Conservation (phyloP, 1,139 yeast species). For the Wickerhamomyces sp. region DNA sequence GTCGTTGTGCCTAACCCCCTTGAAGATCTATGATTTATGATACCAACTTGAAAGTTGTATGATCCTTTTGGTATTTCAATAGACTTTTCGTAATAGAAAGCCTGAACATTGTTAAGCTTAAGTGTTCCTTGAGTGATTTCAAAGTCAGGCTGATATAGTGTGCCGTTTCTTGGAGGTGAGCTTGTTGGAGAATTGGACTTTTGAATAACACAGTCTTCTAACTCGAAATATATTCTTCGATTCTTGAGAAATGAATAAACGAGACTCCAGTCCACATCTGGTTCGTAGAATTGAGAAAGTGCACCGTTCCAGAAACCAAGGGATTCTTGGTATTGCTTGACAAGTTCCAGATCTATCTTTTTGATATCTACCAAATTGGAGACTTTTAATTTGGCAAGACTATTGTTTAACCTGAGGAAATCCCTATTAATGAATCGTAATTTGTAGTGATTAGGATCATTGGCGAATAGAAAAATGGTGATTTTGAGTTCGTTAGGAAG, state of each 20-base stretch:
- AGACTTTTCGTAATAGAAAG: conserved; percentile 43
- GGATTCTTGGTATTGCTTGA: conserved; percentile 1
- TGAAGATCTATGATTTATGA: conserved; percentile 44
- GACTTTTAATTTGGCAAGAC: conserved; percentile 41
- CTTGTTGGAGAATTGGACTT: conserved; percentile 36
- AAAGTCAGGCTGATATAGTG: neutral
- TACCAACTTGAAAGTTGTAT: conserved; percentile 45
- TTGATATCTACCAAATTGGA: conserved; percentile 36
- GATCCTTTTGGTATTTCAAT: conserved; percentile 48
- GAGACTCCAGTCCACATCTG: conserved; percentile 44
- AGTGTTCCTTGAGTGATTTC: conserved; percentile 14
- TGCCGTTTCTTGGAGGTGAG: conserved; percentile 25
- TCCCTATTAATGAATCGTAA: conserved; percentile 33
- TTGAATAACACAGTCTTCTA: conserved; percentile 35
- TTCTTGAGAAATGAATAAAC: conserved; percentile 47
- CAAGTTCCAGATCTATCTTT: conserved; percentile 25
- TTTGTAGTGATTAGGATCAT: conserved; percentile 14
- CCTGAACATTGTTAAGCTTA: conserved; percentile 44
- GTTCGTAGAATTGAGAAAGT: conserved; percentile 33
- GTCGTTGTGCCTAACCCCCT: conserved; percentile 58
- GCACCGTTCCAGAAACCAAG: conserved; percentile 14
- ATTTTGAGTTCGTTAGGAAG: conserved; percentile 52
- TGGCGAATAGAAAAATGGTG: conserved; percentile 30
- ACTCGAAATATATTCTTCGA: conserved; percentile 50
- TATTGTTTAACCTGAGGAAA: conserved; percentile 47